Base-by-base conservation (phyloP, 1,139 yeast genomes). In the Nakaseomyces uthaithaninus region DNA sequence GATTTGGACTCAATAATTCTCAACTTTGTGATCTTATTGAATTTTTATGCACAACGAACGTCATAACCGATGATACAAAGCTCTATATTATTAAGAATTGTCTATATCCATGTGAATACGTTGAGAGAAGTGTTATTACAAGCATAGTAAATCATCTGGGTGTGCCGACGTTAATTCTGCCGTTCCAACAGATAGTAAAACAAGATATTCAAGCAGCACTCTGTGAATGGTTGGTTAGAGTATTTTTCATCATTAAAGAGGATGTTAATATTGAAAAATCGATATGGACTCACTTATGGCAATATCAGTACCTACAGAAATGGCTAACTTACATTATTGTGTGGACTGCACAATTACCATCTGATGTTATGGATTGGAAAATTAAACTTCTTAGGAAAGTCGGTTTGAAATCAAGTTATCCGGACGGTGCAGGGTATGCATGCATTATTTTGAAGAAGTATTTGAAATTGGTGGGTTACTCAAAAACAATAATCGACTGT, bases 311-410 rank as follows among this genome's bases (percentile, higher is more conserved):
- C 39, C 54, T 68, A 28, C 66, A 76, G 26, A 63, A 64, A 1
- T 63, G 66, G 55, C 53, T 70, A 3, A 66, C 75, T 11, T 68
- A 68, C 40, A 45, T 74, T 12, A 50, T 74, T 14, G 57, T 67
- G 33, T 51, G 71, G 41, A 46, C 66, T 1, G 59, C 73, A 0
- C 54, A 53, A 11, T 46, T 47, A 1, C 47, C 52, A 4, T 53
- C 55, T 16, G 53, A 54, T 23, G 65, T 71, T n/a, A 66, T 60
- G 35, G 55, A 47, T 5, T 59, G 62, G 61, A 53, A 54, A 31
- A 36, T 57, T 12, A 42, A 39, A n/a, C 25, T 47, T 10, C 33
- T 51, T 23, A 38, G 37, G 19, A 46, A 47, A 14, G 33, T 54
- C 11, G 52, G 50, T 2, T 28, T 41, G 3, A 53, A 50, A 12